Conservation (phyloP, 345 rosid genomes). For the Punica granatum region DNA sequence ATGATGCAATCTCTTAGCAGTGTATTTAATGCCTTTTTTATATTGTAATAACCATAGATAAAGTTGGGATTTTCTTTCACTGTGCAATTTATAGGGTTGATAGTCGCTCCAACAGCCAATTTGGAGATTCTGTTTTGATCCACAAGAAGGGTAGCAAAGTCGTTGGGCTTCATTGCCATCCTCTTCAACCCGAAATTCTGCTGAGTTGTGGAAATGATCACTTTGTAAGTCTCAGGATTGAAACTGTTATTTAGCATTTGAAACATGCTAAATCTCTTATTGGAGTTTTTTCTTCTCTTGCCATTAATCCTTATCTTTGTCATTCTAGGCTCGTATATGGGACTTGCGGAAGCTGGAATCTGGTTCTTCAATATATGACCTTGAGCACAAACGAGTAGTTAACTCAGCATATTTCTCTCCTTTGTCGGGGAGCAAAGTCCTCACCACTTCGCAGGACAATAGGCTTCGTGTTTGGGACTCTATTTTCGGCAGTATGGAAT, state of each 20-base stretch:
- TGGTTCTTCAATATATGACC: slow-evolving; percentile 50
- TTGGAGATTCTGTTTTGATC: slow-evolving; percentile 57
- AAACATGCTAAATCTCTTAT: neutral
- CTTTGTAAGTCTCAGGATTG: slow-evolving; percentile 47
- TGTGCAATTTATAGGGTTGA: slow-evolving; percentile 50
- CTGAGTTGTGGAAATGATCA: slow-evolving; percentile 96
- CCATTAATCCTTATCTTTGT: slow-evolving; percentile 5
- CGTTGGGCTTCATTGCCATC: slow-evolving; percentile 92
- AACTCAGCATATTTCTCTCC: slow-evolving; percentile 98
- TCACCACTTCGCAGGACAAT: slow-evolving; percentile 87
- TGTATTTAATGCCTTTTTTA: neutral
- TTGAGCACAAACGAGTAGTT: slow-evolving; percentile 79
- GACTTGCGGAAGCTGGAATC: slow-evolving; percentile 72
- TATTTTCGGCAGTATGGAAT: slow-evolving; percentile 66
- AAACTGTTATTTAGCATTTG: neutral
- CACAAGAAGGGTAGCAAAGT: slow-evolving; percentile 94
- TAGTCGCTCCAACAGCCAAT: slow-evolving; percentile 50
- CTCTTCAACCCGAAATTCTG: slow-evolving; percentile 80
- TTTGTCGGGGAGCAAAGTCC: slow-evolving; percentile 71
- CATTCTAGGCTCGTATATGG: slow-evolving; percentile 84
- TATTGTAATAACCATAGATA: neutral
- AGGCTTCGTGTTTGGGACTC: slow-evolving; percentile 92
- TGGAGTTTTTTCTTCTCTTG: slow-evolving; percentile 1
- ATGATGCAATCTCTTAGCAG: neutral
- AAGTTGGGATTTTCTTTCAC: slow-evolving; percentile 9